These are phyloP conservation scores for Solanum etuberosum DNA, from an alignment of 257 asterid species.

Conservation along the genomic window DNA sequence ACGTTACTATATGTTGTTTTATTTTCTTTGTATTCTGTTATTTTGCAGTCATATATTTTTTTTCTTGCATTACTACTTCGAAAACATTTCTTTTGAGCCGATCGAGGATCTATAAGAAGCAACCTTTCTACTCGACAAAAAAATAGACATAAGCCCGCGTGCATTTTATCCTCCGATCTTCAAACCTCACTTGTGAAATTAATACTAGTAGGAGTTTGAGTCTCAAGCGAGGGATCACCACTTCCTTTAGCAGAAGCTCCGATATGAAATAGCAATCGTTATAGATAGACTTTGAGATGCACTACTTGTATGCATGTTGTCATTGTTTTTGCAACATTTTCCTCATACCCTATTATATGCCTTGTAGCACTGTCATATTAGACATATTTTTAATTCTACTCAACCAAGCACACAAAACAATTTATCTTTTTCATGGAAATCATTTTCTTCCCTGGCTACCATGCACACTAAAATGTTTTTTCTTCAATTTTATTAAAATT, in stretches of 20 bases:
- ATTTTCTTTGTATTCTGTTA: no score
- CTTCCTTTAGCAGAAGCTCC: no score
- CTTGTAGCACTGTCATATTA: not conserved
- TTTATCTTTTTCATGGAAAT: not conserved
- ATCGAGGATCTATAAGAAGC: not conserved
- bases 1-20: no score
- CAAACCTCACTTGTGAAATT: not conserved
- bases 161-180: not conserved
- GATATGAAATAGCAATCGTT: no score
- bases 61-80: not conserved
- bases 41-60: no score
- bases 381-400: not conserved
- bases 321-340: not conserved
- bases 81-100: not conserved
- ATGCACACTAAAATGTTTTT: not conserved
- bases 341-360: not conserved
- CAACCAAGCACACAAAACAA: not conserved
- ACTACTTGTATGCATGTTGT: no score
- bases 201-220: no score
- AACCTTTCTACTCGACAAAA: rapidly evolving
- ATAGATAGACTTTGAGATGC: no score
- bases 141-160: not conserved
- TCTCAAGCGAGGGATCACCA: no score
- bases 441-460: not conserved
- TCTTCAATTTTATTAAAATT: not conserved